Conservation (phyloP, 78 protist species). For the Monocercomonoides exilis region DNA sequence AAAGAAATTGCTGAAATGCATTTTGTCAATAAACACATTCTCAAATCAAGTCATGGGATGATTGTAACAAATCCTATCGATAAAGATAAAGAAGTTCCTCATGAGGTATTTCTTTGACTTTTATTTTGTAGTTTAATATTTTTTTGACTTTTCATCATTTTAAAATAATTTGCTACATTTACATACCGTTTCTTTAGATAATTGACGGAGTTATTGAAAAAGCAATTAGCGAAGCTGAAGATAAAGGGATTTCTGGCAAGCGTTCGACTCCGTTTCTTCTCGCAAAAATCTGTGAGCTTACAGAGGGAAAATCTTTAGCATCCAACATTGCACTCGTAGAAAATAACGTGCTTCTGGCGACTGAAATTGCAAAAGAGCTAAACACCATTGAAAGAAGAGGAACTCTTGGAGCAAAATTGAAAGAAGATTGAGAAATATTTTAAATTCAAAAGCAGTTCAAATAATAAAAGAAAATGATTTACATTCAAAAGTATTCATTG, state of each 20-base stretch:
- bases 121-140: not conserved
- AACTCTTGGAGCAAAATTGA: too few relatives aligned
- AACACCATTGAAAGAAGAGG: not conserved
- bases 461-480: too few relatives aligned
- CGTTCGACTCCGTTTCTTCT: constrained; percentile 85
- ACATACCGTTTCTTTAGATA: not conserved
- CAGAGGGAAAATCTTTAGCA: constrained; percentile 18
- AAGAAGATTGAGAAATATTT: too few relatives aligned
- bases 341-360: constrained; percentile 76
- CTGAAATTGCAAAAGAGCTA: constrained; percentile 48
- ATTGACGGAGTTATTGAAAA: not conserved
- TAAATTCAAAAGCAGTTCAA: too few relatives aligned
- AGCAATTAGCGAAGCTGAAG: not conserved
- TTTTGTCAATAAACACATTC: not conserved
- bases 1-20: not conserved
- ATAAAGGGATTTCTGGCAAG: constrained; percentile 45
- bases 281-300: constrained; percentile 37
- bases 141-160: not conserved
- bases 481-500: too few relatives aligned
- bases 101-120: not conserved
- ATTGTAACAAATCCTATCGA: constrained; percentile 28
- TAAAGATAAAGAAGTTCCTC: not conserved
- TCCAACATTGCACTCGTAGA: constrained; percentile 65
- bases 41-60: constrained; percentile 1
- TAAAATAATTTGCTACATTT: not conserved